Evolutionary conservation across 2,329 filamentous ascomycete genomes (phyloP).

Genomic region (Alternaria gansuensis): DNA sequence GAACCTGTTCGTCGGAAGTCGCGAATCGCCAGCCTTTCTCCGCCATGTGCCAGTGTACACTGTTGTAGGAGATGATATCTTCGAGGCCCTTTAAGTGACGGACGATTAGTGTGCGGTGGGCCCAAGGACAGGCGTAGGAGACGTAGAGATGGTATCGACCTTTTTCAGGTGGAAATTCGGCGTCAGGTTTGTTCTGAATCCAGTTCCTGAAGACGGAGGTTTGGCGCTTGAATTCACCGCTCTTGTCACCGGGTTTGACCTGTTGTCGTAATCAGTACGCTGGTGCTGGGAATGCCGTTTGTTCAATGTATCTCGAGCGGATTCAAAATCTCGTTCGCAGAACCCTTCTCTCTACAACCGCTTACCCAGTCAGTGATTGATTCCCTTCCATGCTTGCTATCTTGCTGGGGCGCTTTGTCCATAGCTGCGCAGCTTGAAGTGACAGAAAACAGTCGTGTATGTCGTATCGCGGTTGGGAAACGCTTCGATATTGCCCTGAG

Average conservation of each 20-base stretch:
- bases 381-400: conserved; percentile 7
- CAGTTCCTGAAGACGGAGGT: conserved; percentile 81
- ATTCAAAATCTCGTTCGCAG: neutral
- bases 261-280: neutral
- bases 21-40: conserved; percentile 85
- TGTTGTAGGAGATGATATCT: conserved; percentile 78
- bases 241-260: conserved; percentile 67
- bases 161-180: conserved; percentile 84
- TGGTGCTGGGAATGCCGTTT: neutral
- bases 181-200: conserved; percentile 75
- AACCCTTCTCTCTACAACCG: too few relatives aligned
- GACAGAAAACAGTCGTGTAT: conserved; percentile 25
- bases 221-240: conserved; percentile 93
- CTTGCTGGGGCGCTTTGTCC: conserved; percentile 23
- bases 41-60: conserved; percentile 91
- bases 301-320: neutral
- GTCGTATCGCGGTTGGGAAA: conserved; percentile 18
- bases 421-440: conserved; percentile 22
- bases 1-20: conserved; percentile 67
- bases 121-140: conserved; percentile 95
- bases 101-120: conserved; percentile 85
- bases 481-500: conserved; percentile 26
- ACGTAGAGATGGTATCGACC: conserved; percentile 94
- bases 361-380: conserved; percentile 18
- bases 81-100: conserved; percentile 92